Percentiles rank a stretch among this genome's conserved stretches.
Conservation (phyloP, 2,329 filamentous ascomycete genomes). For the Alternaria ventricosa region DNA sequence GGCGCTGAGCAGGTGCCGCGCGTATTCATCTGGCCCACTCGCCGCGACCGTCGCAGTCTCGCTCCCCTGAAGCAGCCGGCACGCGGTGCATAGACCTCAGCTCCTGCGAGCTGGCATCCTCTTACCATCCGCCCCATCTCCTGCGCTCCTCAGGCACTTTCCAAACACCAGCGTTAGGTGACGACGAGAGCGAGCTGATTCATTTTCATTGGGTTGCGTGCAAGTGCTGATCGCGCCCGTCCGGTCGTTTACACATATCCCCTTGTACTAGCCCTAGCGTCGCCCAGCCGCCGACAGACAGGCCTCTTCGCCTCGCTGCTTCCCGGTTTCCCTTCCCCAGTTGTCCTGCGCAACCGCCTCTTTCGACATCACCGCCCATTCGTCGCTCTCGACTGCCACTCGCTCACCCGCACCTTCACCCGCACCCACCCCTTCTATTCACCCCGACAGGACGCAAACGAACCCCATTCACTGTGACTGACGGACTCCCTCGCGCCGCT, state of each 20-base stretch:
- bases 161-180: conserved; percentile 24
- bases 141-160: conserved; percentile 34
- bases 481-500: conserved; percentile 34
- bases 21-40: conserved; percentile 33
- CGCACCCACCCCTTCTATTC: conserved; percentile 6
- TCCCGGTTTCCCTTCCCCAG: conserved; percentile 41
- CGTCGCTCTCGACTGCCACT: conserved; percentile 31
- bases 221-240: conserved; percentile 39
- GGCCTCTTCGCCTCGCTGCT: conserved; percentile 31
- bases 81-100: conserved; percentile 26
- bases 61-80: conserved; percentile 38
- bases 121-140: conserved; percentile 24
- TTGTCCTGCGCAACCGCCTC: conserved; percentile 29
- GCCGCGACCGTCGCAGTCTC: conserved; percentile 36
- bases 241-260: conserved; percentile 34
- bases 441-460: conserved; percentile 5
- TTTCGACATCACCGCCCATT: conserved; percentile 25
- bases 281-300: conserved; percentile 22
- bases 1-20: conserved; percentile 26
- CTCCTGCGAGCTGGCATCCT: conserved; percentile 29
- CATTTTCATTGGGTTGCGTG: conserved; percentile 24
- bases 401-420: conserved; percentile 30
- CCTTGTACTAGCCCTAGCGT: conserved; percentile 25
- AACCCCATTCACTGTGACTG: conserved; percentile 10
- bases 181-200: conserved; percentile 25